A percentile compares a stretch with the other conserved stretches of the same genome.
phyloP scores from a whole-genome alignment of 345 rosid genomes.

The Hevea brasiliensis region DNA sequence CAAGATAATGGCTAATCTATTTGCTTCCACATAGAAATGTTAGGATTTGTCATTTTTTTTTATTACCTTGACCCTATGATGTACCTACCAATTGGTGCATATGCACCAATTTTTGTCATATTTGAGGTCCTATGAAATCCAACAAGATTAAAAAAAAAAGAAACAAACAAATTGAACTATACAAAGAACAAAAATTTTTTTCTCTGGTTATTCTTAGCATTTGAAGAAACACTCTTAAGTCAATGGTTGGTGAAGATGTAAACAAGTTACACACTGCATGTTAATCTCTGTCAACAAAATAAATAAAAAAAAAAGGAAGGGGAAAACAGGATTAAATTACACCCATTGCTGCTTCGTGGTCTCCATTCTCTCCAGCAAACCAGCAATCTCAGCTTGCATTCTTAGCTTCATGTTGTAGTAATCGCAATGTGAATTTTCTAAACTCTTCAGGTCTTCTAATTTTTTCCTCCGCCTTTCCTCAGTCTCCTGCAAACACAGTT shows the following conservation, averaged over 20 bases:
- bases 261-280: constrained; percentile 11
- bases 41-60: no score
- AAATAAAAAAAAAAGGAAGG: not conserved
- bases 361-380: constrained; percentile 90
- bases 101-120: not conserved
- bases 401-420: constrained; percentile 90
- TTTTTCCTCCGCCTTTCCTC: constrained; percentile 76
- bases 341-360: constrained; percentile 48
- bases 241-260: not conserved
- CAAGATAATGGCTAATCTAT: no score
- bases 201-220: not conserved
- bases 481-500: constrained; percentile 67
- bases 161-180: not conserved
- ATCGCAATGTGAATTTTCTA: constrained; percentile 78
- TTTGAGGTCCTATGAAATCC: not conserved
- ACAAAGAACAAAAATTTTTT: not conserved
- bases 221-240: not conserved
- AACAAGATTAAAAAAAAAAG: not conserved
- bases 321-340: not conserved
- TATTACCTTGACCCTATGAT: no score
- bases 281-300: not conserved
- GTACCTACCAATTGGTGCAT: not conserved
- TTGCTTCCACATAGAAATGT: no score
- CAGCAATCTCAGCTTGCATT: constrained; percentile 92
- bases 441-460: constrained; percentile 70